phyloP scores from a whole-genome alignment of 2,329 filamentous ascomycete genomes.

The Trichothecium roseum region DNA sequence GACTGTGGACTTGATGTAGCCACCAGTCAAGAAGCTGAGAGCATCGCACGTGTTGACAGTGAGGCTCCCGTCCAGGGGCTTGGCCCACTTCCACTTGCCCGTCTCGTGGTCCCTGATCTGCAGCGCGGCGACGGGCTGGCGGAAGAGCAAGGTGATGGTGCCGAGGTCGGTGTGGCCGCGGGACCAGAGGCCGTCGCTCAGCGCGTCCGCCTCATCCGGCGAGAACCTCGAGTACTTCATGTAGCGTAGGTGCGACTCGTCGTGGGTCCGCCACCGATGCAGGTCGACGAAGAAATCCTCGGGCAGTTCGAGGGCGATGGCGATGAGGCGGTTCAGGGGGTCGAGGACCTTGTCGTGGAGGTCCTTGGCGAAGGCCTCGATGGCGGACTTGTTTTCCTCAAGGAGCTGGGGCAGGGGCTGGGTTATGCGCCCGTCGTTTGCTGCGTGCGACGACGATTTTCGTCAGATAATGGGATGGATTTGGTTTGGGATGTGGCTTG shows the following conservation, averaged over 20 bases:
- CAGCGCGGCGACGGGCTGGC: slow-evolving; percentile 46
- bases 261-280: slow-evolving; percentile 47
- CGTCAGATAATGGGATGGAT: too few relatives aligned
- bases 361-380: slow-evolving; percentile 43
- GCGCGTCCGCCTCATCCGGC: slow-evolving; percentile 32
- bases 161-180: slow-evolving; percentile 47
- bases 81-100: slow-evolving; percentile 39
- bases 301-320: slow-evolving; percentile 48
- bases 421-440: slow-evolving; percentile 17
- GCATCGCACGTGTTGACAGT: slow-evolving; percentile 42
- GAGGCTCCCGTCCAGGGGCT: slow-evolving; percentile 36
- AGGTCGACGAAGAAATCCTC: slow-evolving; percentile 42
- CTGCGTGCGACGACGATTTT: slow-evolving; percentile 7
- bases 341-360: slow-evolving; percentile 44
- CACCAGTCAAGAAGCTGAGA: slow-evolving; percentile 35
- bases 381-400: slow-evolving; percentile 37
- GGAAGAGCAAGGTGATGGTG: slow-evolving; percentile 44
- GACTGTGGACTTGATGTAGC: slow-evolving; percentile 31
- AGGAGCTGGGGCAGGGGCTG: slow-evolving; percentile 30
- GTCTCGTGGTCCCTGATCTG: slow-evolving; percentile 39
- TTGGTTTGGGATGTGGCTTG: not conserved
- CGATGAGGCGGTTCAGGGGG: slow-evolving; percentile 48
- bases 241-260: slow-evolving; percentile 52
- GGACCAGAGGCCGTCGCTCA: slow-evolving; percentile 29
- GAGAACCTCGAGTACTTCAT: slow-evolving; percentile 46